Conservation (phyloP, 208 protist species). For the Lotmaria passim region DNA sequence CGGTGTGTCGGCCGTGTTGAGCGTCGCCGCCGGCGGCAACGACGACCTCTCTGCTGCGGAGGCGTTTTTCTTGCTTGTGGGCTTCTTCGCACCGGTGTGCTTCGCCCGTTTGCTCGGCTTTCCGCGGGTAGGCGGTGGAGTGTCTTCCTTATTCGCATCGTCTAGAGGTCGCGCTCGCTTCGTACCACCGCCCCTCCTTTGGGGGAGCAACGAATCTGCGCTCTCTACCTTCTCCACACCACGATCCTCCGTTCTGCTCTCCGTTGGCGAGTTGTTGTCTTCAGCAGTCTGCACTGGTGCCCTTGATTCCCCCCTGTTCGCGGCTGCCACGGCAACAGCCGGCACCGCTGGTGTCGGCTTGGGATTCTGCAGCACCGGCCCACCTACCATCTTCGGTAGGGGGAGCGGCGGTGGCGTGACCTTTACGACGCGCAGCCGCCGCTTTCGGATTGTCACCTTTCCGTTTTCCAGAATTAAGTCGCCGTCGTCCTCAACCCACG, state of each 20-base stretch:
- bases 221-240: background rate
- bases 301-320: background rate
- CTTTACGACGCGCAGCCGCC: constrained; percentile 8
- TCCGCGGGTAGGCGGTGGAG: background rate
- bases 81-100: background rate
- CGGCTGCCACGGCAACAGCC: background rate
- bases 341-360: background rate
- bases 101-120: background rate
- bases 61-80: background rate
- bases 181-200: background rate
- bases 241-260: background rate
- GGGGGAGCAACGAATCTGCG: background rate
- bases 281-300: background rate
- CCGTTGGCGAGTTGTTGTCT: background rate
- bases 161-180: constrained; percentile 15
- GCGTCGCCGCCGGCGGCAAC: background rate
- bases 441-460: constrained; percentile 22
- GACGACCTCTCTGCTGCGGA: background rate
- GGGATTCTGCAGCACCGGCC: background rate
- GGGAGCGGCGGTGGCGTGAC: constrained; percentile 12
- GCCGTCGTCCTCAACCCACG: constrained; percentile 33
- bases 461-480: constrained; percentile 36
- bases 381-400: constrained; percentile 22
- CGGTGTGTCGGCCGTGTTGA: background rate
- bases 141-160: background rate